A percentile compares a stretch with the other conserved stretches of the same genome.
Conservation (phyloP, 2,329 filamentous ascomycete species). For the Phyllosticta citribraziliensis region DNA sequence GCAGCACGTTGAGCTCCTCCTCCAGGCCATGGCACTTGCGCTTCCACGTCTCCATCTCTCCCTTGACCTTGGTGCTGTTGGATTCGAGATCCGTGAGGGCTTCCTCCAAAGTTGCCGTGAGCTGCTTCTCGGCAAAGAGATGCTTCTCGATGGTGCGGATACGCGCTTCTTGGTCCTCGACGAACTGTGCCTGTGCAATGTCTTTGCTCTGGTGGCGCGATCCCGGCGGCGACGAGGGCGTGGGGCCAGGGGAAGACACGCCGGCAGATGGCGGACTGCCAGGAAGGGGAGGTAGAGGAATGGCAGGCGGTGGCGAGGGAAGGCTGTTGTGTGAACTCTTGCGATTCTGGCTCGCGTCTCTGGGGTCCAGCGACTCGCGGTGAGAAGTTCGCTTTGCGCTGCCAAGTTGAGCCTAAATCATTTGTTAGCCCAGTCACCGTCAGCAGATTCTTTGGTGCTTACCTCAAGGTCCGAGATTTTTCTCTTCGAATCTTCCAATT, state of each 20-base stretch:
- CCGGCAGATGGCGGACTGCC: constrained; percentile 27
- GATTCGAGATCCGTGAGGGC: constrained; percentile 88
- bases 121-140: constrained; percentile 87
- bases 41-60: constrained; percentile 82
- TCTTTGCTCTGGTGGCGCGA: constrained; percentile 77
- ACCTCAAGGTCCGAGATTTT: constrained; percentile 73
- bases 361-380: constrained; percentile 36
- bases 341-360: constrained; percentile 51
- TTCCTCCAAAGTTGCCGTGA: constrained; percentile 90
- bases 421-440: neutral
- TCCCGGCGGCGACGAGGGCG: constrained; percentile 44
- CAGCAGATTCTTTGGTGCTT: constrained; percentile 23
- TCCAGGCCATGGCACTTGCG: constrained; percentile 74
- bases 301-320: constrained; percentile 87
- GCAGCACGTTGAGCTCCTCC: constrained; percentile 54
- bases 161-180: constrained; percentile 90
- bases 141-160: constrained; percentile 97
- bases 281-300: constrained; percentile 89
- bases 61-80: constrained; percentile 84
- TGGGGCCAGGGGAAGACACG: constrained; percentile 22
- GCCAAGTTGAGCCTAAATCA: constrained; percentile 49
- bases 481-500: constrained; percentile 69
- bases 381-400: constrained; percentile 42
- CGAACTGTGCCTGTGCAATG: constrained; percentile 63
- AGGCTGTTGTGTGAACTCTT: constrained; percentile 82